Base-by-base conservation (phyloP, 805 yeast species). In the Cyberlindnera meyerae region DNA sequence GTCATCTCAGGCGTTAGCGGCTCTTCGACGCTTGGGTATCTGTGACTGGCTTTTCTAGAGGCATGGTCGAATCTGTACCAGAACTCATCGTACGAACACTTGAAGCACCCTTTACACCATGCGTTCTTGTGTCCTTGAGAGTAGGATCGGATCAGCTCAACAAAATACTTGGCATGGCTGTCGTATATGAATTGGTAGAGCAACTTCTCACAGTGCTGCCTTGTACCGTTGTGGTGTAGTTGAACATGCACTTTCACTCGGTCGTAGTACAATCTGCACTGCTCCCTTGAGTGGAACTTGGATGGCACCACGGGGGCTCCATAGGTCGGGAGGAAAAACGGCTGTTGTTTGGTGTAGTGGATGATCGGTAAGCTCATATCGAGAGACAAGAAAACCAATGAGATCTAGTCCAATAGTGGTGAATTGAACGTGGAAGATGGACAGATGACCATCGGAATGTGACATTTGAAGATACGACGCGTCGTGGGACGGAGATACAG, bases 181-280 rank as follows among this genome's bases (percentile, higher is more conserved):
- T 27, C 27, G 15, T 34, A 34, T 9, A 39, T 15, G 12, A 28
- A 31, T 16, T 34, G 20, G 11, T 9, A 3, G 4, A 39, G 15
- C 12, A 34, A 8, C 13, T 27, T 13, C 15, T 34, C 32, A 16
- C 35, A 39, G 6, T 27, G 16, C 24, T 27, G 27, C 31, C 32
- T 29, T 3, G 42, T 34, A 5, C 38, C 38, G n/a, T 34, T 27
- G 38, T 39, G 35, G 17, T 31, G 29, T 4, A 39, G 33, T 21
- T 39, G 38, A 13, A 34, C 27, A 18, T 34, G 28, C 20, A 39
- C 39, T 22, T 34, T 39, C 11, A 39, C 39, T 6, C 39, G 33
- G 34, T 39, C 36, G 31, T 39, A 39, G 29, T 34, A 39, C 15
- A 11, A 4, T 5, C 39, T 36, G 30, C 43, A 34, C n/a, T 34